A percentile compares a stretch with the other conserved stretches of the same genome.
Conservation (phyloP, 2,329 filamentous ascomycete species). For the Fusarium ambrosium region DNA sequence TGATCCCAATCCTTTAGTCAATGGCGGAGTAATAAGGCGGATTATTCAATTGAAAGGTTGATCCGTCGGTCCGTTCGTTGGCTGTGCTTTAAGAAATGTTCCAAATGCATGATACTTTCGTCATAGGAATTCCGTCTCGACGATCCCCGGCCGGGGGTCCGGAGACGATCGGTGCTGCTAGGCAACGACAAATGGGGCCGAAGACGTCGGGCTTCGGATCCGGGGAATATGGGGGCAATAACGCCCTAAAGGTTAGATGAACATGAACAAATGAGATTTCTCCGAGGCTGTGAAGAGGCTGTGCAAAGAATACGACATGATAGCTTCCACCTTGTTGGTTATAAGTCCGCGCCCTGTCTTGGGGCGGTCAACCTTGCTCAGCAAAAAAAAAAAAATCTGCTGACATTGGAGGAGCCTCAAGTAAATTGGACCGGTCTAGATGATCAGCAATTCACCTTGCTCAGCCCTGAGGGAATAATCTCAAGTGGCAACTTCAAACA, state of each 20-base stretch:
- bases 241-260: neutral
- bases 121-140: neutral
- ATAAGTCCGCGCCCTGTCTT: neutral
- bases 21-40: neutral
- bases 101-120: constrained; percentile 3
- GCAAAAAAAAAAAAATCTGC: neutral
- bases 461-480: constrained; percentile 1
- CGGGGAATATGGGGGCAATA: neutral
- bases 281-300: constrained; percentile 31
- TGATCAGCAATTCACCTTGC: neutral
- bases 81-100: neutral
- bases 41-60: neutral
- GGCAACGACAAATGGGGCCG: constrained; percentile 20
- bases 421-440: neutral
- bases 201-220: constrained; percentile 19
- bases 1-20: neutral
- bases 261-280: neutral
- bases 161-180: constrained; percentile 4
- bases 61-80: neutral
- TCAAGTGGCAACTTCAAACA: constrained; percentile 19
- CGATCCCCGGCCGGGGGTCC: constrained; percentile 16
- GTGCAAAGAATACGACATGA: constrained; percentile 2
- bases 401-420: constrained; percentile 21
- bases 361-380: constrained; percentile 31
- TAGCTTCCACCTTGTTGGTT: neutral